phyloP scores from a whole-genome alignment of 768 basidiomycete genomes.

The Suillus sp. region DNA sequence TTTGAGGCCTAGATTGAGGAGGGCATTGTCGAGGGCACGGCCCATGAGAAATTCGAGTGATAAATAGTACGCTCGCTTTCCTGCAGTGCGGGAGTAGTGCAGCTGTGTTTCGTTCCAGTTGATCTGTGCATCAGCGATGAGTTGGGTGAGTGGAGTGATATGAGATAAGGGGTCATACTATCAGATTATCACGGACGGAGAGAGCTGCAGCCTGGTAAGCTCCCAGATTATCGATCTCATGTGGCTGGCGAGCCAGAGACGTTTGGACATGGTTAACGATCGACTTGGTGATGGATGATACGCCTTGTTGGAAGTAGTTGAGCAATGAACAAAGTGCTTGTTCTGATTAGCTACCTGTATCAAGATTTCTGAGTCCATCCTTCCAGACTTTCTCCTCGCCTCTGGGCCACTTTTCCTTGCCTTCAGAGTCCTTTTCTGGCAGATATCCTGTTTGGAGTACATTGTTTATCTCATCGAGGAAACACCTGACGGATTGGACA shows the following conservation, averaged over 20 bases:
- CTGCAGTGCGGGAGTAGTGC: slow-evolving; percentile 75
- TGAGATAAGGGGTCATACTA: slow-evolving; percentile 47
- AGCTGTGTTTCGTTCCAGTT: slow-evolving; percentile 88
- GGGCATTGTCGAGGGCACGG: slow-evolving; percentile 74
- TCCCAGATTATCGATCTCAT: slow-evolving; percentile 83
- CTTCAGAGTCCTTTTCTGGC: slow-evolving; percentile 73
- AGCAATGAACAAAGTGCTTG: neutral
- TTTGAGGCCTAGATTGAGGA: slow-evolving; percentile 89
- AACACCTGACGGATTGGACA: slow-evolving; percentile 9
- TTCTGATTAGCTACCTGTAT: slow-evolving; percentile 46
- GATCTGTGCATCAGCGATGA: slow-evolving; percentile 42
- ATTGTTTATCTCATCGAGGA: slow-evolving; percentile 8
- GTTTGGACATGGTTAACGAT: slow-evolving; percentile 86
- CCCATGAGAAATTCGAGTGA: slow-evolving; percentile 94
- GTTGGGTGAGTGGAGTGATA: slow-evolving; percentile 1
- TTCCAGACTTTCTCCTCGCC: slow-evolving; percentile 82
- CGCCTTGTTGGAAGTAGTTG: slow-evolving; percentile 42
- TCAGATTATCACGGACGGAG: slow-evolving; percentile 83
- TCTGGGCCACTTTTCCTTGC: slow-evolving; percentile 84
- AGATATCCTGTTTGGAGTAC: slow-evolving; percentile 62
- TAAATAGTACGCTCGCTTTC: slow-evolving; percentile 93
- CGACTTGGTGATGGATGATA: slow-evolving; percentile 65
- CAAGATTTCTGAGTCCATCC: slow-evolving; percentile 55
- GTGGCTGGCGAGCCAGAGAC: slow-evolving; percentile 86
- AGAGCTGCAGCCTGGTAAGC: slow-evolving; percentile 93